Conservation (phyloP, 768 basidiomycete species). For the Mycena albidolilacea region DNA sequence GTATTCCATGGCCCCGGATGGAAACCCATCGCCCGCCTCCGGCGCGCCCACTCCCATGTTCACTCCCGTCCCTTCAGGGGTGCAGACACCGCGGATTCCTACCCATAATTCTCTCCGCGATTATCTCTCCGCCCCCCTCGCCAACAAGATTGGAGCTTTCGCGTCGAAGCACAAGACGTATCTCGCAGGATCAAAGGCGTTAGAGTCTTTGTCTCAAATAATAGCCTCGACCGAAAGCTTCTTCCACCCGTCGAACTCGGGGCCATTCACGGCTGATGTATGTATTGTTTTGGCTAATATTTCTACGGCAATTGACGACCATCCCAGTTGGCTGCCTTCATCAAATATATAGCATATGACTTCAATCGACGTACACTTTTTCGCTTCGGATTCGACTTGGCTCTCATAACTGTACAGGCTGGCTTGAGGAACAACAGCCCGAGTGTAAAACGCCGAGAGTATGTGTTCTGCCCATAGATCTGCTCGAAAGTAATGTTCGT, state of each 20-base stretch:
- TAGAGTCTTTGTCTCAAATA: constrained; percentile 88
- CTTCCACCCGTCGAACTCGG: constrained; percentile 93
- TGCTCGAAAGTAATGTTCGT: constrained; percentile 13
- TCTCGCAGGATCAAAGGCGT: constrained; percentile 86
- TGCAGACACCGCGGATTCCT: constrained; percentile 69
- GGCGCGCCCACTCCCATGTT: constrained; percentile 80
- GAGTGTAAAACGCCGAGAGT: constrained; percentile 87
- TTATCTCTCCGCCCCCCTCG: constrained; percentile 72
- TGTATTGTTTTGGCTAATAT: constrained; percentile 40
- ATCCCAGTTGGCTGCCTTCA: constrained; percentile 82
- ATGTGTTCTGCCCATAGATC: constrained; percentile 30
- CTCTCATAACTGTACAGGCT: constrained; percentile 59
- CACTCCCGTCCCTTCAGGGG: constrained; percentile 78
- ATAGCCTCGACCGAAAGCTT: constrained; percentile 91
- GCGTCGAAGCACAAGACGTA: constrained; percentile 65
- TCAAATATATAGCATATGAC: constrained; percentile 87
- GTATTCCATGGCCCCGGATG: constrained; percentile 87
- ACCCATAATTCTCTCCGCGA: constrained; percentile 60
- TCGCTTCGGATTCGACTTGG: neutral
- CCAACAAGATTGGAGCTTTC: constrained; percentile 52
- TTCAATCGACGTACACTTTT: constrained; percentile 81
- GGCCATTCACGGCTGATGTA: constrained; percentile 85
- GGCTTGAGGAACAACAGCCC: constrained; percentile 83
- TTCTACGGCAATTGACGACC: constrained; percentile 22
- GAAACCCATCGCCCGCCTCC: constrained; percentile 69